phyloP scores from a whole-genome alignment of 1,139 yeast genomes.

The Zygosaccharomyces pseudobailii region DNA sequence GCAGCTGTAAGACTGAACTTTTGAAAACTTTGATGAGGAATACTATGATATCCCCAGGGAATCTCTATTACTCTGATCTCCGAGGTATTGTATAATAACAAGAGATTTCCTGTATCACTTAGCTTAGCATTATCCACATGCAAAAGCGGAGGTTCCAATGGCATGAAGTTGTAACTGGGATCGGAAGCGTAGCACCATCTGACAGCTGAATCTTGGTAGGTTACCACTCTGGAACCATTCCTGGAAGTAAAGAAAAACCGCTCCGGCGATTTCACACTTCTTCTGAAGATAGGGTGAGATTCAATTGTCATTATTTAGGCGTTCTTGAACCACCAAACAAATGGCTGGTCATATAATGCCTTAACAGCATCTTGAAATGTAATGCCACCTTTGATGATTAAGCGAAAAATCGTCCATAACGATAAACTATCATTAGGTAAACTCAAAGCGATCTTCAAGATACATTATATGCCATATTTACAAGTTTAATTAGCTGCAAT shows the following conservation, averaged over 20 bases:
- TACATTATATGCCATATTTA: slow-evolving; percentile 5
- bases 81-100: slow-evolving; percentile 39
- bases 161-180: slow-evolving; percentile 20
- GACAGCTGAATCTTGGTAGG: slow-evolving; percentile 14
- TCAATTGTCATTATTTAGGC: slow-evolving; percentile 4
- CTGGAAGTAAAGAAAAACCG: slow-evolving; percentile 17
- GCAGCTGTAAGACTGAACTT: slow-evolving; percentile 11
- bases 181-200: slow-evolving; percentile 26
- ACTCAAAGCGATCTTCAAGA: not conserved
- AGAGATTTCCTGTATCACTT: slow-evolving; percentile 39
- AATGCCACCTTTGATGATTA: not conserved
- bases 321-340: not conserved
- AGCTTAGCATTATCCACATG: slow-evolving; percentile 34
- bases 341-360: not conserved
- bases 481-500: slow-evolving; percentile 2
- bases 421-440: not conserved
- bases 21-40: slow-evolving; percentile 21
- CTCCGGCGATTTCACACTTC: not conserved
- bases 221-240: slow-evolving; percentile 13
- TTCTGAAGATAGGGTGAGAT: slow-evolving; percentile 12
- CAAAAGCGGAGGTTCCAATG: slow-evolving; percentile 26
- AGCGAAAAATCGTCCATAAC: not conserved
- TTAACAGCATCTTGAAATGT: too few species aligned
- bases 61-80: slow-evolving; percentile 35
- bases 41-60: slow-evolving; percentile 24